These are phyloP conservation scores for Chlorophyllum brunneum DNA, from an alignment of 768 basidiomycete species.

Conservation along the genomic window DNA sequence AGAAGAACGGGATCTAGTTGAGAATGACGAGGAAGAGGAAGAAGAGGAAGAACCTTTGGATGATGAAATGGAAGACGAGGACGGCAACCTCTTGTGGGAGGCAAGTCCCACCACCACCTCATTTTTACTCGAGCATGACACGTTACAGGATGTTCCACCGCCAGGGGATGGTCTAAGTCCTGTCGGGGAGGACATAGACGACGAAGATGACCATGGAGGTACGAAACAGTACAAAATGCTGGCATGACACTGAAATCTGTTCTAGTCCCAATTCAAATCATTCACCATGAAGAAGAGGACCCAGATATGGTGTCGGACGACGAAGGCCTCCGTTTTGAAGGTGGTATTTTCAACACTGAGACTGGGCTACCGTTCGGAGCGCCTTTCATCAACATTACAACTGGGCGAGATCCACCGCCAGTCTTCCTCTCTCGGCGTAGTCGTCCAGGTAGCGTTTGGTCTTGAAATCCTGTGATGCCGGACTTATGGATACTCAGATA, in stretches of 20 bases:
- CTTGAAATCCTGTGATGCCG: conserved; percentile 9
- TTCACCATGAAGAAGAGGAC: conserved; percentile 61
- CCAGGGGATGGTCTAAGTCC: conserved; percentile 41
- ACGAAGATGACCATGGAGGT: conserved; percentile 62
- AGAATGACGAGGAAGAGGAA: conserved; percentile 47
- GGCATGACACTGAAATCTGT: conserved; percentile 2
- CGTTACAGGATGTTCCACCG: conserved; percentile 48
- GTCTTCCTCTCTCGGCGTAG: conserved; percentile 11
- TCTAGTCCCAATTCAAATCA: conserved; percentile 47
- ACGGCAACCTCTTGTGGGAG: conserved; percentile 31
- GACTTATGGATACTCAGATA: conserved; percentile 25
- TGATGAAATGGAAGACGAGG: conserved; percentile 44
- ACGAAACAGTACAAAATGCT: conserved; percentile 14
- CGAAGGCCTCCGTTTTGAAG: conserved; percentile 49
- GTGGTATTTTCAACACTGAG: conserved; percentile 35
- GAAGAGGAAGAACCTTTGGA: conserved; percentile 50
- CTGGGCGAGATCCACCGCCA: conserved; percentile 32
- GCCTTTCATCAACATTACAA: conserved; percentile 42
- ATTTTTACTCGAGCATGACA: neutral
- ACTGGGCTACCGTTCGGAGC: conserved; percentile 55
- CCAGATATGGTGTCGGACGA: conserved; percentile 64
- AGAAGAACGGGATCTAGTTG: conserved; percentile 61
- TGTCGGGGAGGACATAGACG: conserved; percentile 49
- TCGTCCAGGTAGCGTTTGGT: conserved; percentile 30
- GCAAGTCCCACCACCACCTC: conserved; percentile 16